Conservation (phyloP, 208 protist genomes). For the Herpetomonas samuelpessoai region DNA sequence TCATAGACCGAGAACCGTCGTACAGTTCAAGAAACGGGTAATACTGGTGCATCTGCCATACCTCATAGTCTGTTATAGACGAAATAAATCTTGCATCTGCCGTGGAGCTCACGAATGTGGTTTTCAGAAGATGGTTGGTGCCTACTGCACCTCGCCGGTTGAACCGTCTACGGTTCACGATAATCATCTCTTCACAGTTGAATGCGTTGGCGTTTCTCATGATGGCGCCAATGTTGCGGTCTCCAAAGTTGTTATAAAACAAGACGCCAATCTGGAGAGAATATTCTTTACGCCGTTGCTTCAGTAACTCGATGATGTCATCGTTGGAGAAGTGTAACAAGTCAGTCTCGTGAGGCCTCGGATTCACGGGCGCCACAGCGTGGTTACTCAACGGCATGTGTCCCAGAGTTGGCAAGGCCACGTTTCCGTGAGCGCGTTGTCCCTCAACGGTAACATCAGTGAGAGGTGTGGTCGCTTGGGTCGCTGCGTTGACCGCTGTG, state of each 20-base stretch:
- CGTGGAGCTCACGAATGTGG: conserved; percentile 20
- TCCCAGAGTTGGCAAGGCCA: conserved; percentile 19
- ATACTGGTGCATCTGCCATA: conserved; percentile 78
- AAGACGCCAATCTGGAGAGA: conserved; percentile 53
- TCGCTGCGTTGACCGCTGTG: conserved; percentile 9
- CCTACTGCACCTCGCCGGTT: conserved; percentile 72
- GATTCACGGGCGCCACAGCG: neutral
- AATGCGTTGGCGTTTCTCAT: conserved; percentile 82
- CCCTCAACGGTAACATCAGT: neutral
- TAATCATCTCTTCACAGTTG: conserved; percentile 65
- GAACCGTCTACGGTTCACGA: conserved; percentile 67
- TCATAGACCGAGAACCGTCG: neutral
- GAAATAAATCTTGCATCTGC: neutral
- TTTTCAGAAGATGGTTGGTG: conserved; percentile 51
- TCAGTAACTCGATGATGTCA: conserved; percentile 36
- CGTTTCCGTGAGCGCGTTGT: neutral
- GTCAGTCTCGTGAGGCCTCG: conserved; percentile 53
- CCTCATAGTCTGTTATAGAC: conserved; percentile 34
- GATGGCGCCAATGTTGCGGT: conserved; percentile 83
- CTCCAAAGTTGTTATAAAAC: conserved; percentile 75
- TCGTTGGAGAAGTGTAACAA: conserved; percentile 37
- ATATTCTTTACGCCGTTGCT: conserved; percentile 28
- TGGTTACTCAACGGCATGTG: conserved; percentile 67
- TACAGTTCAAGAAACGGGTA: conserved; percentile 68
- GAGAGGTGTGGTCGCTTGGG: neutral